These are phyloP conservation scores for Chaetoceros tenuissimus DNA, from an alignment of 108 stramenopile genomes.

Conservation along the genomic window DNA sequence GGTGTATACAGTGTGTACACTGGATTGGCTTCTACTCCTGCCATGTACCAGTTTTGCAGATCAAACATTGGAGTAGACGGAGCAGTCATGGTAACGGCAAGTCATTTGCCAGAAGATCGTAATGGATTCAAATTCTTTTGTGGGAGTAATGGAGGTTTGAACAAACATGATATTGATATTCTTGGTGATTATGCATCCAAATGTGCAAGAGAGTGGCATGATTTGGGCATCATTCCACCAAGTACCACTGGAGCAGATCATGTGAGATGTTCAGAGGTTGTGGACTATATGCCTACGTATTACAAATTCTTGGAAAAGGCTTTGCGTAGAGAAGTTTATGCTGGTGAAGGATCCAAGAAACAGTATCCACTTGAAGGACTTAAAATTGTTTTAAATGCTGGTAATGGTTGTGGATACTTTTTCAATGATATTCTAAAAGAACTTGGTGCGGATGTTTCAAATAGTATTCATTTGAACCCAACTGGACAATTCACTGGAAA, in stretches of 20 bases:
- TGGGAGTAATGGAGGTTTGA: slow-evolving; percentile 24
- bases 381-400: slow-evolving; percentile 67
- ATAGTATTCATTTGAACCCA: slow-evolving; percentile 38
- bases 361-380: slow-evolving; percentile 40
- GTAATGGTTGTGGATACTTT: slow-evolving; percentile 72
- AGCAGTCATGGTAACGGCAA: slow-evolving; percentile 75
- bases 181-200: slow-evolving; percentile 27
- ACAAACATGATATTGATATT: slow-evolving; percentile 26
- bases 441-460: slow-evolving; percentile 63
- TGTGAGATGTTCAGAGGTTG: slow-evolving; percentile 49
- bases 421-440: slow-evolving; percentile 48
- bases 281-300: slow-evolving; percentile 68
- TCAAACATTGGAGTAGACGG: slow-evolving; percentile 53
- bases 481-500: slow-evolving; percentile 47
- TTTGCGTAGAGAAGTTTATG: slow-evolving; percentile 29
- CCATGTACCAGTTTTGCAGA: slow-evolving; percentile 60
- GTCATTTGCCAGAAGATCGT: slow-evolving; percentile 67
- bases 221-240: slow-evolving; percentile 56
- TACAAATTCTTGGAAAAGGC: slow-evolving; percentile 31
- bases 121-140: slow-evolving; percentile 81
- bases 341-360: background rate
- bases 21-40: slow-evolving; percentile 66
- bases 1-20: slow-evolving; percentile 38
- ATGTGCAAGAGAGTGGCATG: slow-evolving; percentile 35
- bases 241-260: slow-evolving; percentile 45